phyloP scores from a whole-genome alignment of 805 yeast species.

The Priceomyces haplophilus region DNA sequence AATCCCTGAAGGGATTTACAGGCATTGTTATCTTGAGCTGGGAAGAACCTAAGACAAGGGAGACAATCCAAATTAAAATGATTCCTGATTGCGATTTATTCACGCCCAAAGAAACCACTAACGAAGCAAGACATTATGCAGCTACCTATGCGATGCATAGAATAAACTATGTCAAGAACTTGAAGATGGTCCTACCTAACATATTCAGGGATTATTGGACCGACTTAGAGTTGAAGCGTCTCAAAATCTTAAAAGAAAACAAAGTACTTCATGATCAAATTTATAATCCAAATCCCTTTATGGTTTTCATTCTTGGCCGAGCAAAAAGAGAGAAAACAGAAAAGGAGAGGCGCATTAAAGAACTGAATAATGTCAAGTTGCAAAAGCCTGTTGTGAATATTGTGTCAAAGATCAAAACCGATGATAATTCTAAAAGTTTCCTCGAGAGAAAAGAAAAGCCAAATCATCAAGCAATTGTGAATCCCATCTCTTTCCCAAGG shows the following conservation, averaged over 20 bases:
- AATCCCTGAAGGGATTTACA: slow-evolving; percentile 48
- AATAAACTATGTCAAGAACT: slow-evolving; percentile 73
- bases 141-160: slow-evolving; percentile 87
- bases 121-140: slow-evolving; percentile 86
- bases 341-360: slow-evolving; percentile 46
- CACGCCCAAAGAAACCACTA: slow-evolving; percentile 70
- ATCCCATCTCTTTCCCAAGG: slow-evolving; percentile 34
- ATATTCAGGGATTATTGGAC: slow-evolving; percentile 79
- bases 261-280: slow-evolving; percentile 46
- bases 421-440: slow-evolving; percentile 5
- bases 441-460: not conserved
- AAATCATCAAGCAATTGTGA: not conserved
- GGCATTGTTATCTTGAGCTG: slow-evolving; percentile 65
- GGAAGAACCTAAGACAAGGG: slow-evolving; percentile 80
- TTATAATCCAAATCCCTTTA: slow-evolving; percentile 77
- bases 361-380: slow-evolving; percentile 50
- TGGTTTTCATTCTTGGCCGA: slow-evolving; percentile 55
- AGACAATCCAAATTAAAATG: slow-evolving; percentile 55
- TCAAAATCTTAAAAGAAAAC: slow-evolving; percentile 43
- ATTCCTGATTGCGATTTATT: slow-evolving; percentile 50
- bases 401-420: slow-evolving; percentile 25
- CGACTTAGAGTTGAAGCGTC: slow-evolving; percentile 61
- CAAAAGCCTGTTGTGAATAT: slow-evolving; percentile 45
- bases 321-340: slow-evolving; percentile 40
- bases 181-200: slow-evolving; percentile 84